phyloP scores from a whole-genome alignment of 177 flowering plant genomes.

The Vitis hybrid region DNA sequence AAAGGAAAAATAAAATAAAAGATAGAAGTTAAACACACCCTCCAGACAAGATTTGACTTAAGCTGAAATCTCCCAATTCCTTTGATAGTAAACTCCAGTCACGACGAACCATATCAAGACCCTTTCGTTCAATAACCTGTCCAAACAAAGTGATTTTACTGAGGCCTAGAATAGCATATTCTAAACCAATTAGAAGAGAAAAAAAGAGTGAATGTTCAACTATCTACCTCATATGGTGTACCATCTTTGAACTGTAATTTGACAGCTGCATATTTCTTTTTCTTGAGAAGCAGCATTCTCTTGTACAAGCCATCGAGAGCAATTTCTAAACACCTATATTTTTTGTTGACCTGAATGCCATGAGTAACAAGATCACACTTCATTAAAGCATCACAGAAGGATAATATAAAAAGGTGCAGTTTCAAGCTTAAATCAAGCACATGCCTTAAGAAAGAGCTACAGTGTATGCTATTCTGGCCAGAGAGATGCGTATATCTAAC shows the following conservation, averaged over 20 bases:
- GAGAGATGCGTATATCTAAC: no score
- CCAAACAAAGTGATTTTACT: constrained; percentile 12
- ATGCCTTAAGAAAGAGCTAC: no score
- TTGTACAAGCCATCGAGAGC: constrained; percentile 97
- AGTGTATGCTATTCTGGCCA: no score
- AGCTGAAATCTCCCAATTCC: constrained; percentile 91
- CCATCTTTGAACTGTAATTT: constrained; percentile 86
- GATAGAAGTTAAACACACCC: constrained; percentile 44
- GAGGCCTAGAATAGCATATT: constrained; percentile 1
- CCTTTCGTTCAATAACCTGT: constrained; percentile 92
- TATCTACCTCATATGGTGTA: constrained; percentile 63
- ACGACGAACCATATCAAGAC: constrained; percentile 98
- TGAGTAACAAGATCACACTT: constrained; percentile 11
- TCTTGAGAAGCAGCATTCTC: constrained; percentile 98
- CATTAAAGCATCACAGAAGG: not conserved
- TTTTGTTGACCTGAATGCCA: constrained; percentile 79
- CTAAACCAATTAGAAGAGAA: not conserved
- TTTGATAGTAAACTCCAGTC: constrained; percentile 98
- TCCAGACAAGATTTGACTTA: constrained; percentile 86
- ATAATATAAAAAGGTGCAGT: not conserved
- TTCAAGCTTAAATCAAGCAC: not conserved
- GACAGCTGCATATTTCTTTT: constrained; percentile 98
- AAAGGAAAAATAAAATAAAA: not conserved
- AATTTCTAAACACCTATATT: constrained; percentile 84
- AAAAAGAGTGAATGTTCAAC: not conserved